phyloP scores from a whole-genome alignment of 352 stramenopile genomes.

The Globisporangium ultimum region DNA sequence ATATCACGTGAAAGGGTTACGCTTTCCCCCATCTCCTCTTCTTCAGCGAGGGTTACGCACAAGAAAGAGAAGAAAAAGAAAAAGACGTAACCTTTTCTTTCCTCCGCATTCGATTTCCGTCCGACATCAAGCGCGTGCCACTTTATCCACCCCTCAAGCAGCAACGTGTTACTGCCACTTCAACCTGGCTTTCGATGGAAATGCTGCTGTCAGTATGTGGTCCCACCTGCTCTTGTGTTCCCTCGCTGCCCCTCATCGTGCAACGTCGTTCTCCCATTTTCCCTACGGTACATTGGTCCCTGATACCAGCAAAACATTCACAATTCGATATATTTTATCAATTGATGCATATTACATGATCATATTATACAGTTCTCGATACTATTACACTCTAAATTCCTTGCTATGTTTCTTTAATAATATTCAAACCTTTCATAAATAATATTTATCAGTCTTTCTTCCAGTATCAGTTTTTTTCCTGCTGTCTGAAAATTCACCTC shows the following conservation, averaged over 20 bases:
- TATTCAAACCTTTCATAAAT: too few relatives aligned
- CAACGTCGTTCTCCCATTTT: neutral
- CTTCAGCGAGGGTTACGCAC: neutral
- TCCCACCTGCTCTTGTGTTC: neutral
- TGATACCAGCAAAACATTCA: too few relatives aligned
- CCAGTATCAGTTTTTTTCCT: too few relatives aligned
- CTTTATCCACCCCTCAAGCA: neutral
- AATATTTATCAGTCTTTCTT: too few relatives aligned
- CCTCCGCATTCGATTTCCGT: neutral
- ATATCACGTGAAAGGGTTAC: neutral
- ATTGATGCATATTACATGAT: too few relatives aligned
- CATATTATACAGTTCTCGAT: too few relatives aligned
- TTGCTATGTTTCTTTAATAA: too few relatives aligned
- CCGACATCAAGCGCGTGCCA: neutral
- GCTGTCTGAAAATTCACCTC: neutral
- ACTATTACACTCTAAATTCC: too few relatives aligned
- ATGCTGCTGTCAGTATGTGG: neutral
- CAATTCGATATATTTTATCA: too few relatives aligned
- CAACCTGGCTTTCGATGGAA: constrained; percentile 9
- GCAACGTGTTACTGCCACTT: constrained; percentile 6
- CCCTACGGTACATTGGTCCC: too few relatives aligned
- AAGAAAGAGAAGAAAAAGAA: neutral
- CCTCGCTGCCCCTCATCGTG: neutral
- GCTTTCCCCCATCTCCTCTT: neutral
- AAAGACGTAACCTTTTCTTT: neutral